Conservation (phyloP, 2,329 filamentous ascomycete genomes). For the Penicillium sp. region DNA sequence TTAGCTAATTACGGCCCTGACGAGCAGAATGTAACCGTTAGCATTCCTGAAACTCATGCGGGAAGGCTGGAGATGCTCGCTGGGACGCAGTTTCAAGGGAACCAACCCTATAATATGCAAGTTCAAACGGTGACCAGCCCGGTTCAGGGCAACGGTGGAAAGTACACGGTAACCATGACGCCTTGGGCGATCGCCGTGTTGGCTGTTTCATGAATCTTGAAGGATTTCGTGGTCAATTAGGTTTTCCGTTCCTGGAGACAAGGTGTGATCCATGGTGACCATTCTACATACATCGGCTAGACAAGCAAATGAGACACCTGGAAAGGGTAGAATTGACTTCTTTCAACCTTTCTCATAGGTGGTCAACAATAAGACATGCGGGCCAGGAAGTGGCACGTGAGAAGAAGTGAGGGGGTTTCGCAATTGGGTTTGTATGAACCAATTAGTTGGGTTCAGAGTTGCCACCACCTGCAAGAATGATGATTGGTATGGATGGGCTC, state of each 20-base stretch:
- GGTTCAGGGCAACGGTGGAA: conserved; percentile 21
- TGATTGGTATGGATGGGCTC: background rate
- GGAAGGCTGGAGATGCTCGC: conserved; percentile 36
- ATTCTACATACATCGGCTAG: background rate
- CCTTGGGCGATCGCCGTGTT: conserved; percentile 37
- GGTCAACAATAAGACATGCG: background rate
- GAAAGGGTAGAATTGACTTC: background rate
- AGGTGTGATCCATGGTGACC: background rate
- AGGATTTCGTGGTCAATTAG: background rate
- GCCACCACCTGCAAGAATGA: conserved; percentile 4
- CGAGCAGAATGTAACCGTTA: conserved; percentile 34
- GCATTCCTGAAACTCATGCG: conserved; percentile 30
- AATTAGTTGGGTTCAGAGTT: background rate
- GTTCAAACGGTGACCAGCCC: conserved; percentile 24
- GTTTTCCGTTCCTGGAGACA: background rate
- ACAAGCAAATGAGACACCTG: background rate
- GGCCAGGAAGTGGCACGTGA: background rate
- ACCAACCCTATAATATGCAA: conserved; percentile 28
- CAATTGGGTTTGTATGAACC: background rate
- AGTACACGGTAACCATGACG: conserved; percentile 33
- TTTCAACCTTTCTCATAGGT: background rate
- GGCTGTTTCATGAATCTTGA: conserved; percentile 23
- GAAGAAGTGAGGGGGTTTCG: background rate
- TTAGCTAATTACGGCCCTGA: conserved; percentile 40
- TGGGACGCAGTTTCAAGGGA: conserved; percentile 28